Percentiles rank a stretch among this genome's conserved stretches.
phyloP scores from a whole-genome alignment of 176 grass and related monocot genomes.

The Urochloa ruziziensis region DNA sequence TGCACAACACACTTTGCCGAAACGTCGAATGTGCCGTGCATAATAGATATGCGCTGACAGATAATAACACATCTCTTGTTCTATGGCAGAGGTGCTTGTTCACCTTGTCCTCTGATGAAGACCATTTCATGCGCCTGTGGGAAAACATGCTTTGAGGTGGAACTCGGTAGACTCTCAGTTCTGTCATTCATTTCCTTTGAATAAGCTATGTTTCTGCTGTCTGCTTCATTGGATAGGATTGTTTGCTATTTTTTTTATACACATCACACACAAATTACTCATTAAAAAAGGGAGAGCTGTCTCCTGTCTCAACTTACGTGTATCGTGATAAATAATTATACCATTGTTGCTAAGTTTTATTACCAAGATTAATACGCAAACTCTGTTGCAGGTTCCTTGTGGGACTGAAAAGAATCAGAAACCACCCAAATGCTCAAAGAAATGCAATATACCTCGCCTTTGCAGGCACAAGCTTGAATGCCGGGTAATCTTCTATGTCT shows the following conservation, averaged over 20 bases:
- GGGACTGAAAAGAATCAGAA: conserved; percentile 96
- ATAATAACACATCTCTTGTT: conserved; percentile 21
- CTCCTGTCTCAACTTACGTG: not conserved
- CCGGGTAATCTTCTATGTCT: conserved; percentile 47
- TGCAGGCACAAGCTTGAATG: conserved; percentile 82
- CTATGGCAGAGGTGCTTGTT: conserved; percentile 68
- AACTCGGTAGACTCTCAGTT: conserved; percentile 54
- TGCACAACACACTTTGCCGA: not conserved
- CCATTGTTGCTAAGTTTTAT: not conserved
- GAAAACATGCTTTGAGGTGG: conserved; percentile 83
- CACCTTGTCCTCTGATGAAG: conserved; percentile 93
- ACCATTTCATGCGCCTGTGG: conserved; percentile 90
- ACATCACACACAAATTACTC: not conserved
- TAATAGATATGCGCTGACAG: not conserved
- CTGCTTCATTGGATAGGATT: conserved; percentile 2
- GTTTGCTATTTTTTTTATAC: not conserved
- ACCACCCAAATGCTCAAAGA: conserved; percentile 88
- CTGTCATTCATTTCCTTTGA: conserved; percentile 22
- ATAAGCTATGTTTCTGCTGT: not conserved
- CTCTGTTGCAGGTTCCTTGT: conserved; percentile 81
- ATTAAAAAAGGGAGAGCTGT: not conserved
- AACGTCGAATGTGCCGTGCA: not conserved
- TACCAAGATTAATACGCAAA: conserved; percentile 12
- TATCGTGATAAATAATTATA: not conserved
- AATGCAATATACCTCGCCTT: conserved; percentile 72